A percentile compares a stretch with the other conserved stretches of the same genome.
These are phyloP conservation scores for Phanerochaete sordida DNA, from an alignment of 768 basidiomycete species.

Conservation along the genomic window DNA sequence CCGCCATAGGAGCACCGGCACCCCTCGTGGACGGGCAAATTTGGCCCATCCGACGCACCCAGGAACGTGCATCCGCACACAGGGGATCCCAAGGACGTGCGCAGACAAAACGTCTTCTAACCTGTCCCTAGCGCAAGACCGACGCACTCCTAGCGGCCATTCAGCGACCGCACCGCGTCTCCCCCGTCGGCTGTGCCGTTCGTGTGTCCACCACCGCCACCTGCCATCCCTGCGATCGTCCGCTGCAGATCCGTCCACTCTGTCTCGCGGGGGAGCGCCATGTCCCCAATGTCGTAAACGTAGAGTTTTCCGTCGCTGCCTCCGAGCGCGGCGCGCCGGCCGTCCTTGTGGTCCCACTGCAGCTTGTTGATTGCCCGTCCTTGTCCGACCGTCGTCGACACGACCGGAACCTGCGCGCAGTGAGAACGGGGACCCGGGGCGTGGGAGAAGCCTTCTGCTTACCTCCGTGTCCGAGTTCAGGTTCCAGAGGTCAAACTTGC, in stretches of 20 bases:
- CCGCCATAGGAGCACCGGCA: neutral
- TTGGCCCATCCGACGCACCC: neutral
- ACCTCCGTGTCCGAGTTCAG: constrained; percentile 97
- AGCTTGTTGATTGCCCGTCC: constrained; percentile 92
- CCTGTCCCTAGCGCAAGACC: neutral
- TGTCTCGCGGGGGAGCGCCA: constrained; percentile 80
- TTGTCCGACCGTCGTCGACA: constrained; percentile 79
- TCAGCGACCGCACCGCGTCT: constrained; percentile 7
- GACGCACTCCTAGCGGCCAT: constrained; percentile 4
- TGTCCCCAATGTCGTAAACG: constrained; percentile 93
- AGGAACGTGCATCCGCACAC: neutral
- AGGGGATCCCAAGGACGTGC: neutral
- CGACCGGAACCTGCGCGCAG: constrained; percentile 71
- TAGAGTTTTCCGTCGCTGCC: constrained; percentile 91
- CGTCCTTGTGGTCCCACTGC: constrained; percentile 93
- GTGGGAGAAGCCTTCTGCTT: constrained; percentile 3
- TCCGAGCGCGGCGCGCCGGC: constrained; percentile 84
- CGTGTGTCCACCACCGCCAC: constrained; percentile 35
- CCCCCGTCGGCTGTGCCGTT: constrained; percentile 23
- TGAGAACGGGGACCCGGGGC: neutral
- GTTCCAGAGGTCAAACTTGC: constrained; percentile 97
- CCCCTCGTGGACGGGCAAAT: neutral
- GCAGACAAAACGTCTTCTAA: no score
- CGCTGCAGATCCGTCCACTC: constrained; percentile 96
- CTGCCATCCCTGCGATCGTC: constrained; percentile 66